phyloP scores from a whole-genome alignment of 2,329 filamentous ascomycete genomes.

The Fusarium fracticaudum region DNA sequence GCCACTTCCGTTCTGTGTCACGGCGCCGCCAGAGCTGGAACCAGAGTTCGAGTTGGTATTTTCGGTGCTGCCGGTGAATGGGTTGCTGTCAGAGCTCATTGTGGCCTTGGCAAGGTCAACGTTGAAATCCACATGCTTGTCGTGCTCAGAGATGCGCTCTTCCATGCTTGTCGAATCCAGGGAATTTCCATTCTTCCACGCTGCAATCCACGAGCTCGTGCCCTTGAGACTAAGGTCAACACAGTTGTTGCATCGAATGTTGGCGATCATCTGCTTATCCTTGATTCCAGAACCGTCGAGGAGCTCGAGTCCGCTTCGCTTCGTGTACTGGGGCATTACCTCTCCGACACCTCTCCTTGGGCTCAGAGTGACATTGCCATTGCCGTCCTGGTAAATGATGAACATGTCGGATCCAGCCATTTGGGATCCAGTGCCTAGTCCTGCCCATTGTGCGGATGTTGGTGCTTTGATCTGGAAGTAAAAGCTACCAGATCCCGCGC shows the following conservation, averaged over 20 bases:
- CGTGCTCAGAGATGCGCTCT: slow-evolving; percentile 57
- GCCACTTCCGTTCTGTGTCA: slow-evolving; percentile 6
- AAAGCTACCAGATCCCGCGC: slow-evolving; percentile 62
- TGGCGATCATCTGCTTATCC: slow-evolving; percentile 65
- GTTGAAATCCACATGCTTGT: slow-evolving; percentile 53
- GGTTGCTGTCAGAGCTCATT: slow-evolving; percentile 60
- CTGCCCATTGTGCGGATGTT: slow-evolving; percentile 64
- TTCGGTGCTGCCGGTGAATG: slow-evolving; percentile 52
- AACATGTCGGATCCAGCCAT: slow-evolving; percentile 71
- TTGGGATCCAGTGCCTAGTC: slow-evolving; percentile 62
- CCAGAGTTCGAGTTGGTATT: slow-evolving; percentile 10
- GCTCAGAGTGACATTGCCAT: slow-evolving; percentile 69
- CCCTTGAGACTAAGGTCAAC: slow-evolving; percentile 55
- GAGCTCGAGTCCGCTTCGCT: slow-evolving; percentile 58
- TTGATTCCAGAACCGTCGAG: slow-evolving; percentile 67
- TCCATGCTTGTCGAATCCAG: slow-evolving; percentile 55
- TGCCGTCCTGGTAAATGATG: slow-evolving; percentile 67
- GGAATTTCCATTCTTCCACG: slow-evolving; percentile 60
- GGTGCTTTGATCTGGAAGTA: slow-evolving; percentile 70
- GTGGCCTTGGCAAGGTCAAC: slow-evolving; percentile 61
- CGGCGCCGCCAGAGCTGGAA: slow-evolving; percentile 22
- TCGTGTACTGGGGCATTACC: slow-evolving; percentile 57
- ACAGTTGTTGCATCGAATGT: slow-evolving; percentile 66
- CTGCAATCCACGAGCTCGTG: slow-evolving; percentile 61
- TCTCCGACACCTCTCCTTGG: slow-evolving; percentile 61